Conservation (phyloP, 345 rosid genomes). For the Luvunga scandens region DNA sequence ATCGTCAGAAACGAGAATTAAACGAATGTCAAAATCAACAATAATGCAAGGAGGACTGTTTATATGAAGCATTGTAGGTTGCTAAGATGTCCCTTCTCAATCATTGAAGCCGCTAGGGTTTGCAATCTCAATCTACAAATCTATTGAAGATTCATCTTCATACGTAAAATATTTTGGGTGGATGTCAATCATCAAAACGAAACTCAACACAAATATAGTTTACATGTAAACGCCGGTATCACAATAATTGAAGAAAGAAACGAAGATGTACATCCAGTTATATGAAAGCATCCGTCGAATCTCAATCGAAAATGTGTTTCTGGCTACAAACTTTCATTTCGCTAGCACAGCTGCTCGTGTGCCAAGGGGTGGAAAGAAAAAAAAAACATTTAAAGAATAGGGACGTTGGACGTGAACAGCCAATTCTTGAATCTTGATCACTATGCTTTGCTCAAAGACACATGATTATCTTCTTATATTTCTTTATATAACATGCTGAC, state of each 20-base stretch:
- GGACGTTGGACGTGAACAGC: neutral
- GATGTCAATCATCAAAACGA: neutral
- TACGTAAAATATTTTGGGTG: no score
- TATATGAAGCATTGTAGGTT: neutral
- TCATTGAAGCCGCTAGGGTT: conserved; percentile 14
- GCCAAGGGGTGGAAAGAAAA: no score
- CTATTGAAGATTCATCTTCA: neutral
- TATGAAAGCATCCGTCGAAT: neutral
- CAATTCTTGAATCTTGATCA: no score
- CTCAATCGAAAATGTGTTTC: neutral
- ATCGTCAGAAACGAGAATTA: neutral
- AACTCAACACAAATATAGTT: neutral
- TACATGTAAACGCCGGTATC: no score
- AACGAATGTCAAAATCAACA: neutral
- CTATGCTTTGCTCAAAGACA: no score
- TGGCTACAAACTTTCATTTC: neutral
- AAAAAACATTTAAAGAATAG: no score
- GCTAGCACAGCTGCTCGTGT: neutral
- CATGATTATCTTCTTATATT: neutral
- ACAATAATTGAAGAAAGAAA: neutral
- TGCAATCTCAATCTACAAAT: neutral
- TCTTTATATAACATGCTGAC: neutral
- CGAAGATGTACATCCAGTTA: neutral
- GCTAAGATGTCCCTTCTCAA: conserved; percentile 17
- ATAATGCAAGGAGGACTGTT: neutral